phyloP scores from a whole-genome alignment of 2,329 filamentous ascomycete species.

The Ophiostoma sp. region DNA sequence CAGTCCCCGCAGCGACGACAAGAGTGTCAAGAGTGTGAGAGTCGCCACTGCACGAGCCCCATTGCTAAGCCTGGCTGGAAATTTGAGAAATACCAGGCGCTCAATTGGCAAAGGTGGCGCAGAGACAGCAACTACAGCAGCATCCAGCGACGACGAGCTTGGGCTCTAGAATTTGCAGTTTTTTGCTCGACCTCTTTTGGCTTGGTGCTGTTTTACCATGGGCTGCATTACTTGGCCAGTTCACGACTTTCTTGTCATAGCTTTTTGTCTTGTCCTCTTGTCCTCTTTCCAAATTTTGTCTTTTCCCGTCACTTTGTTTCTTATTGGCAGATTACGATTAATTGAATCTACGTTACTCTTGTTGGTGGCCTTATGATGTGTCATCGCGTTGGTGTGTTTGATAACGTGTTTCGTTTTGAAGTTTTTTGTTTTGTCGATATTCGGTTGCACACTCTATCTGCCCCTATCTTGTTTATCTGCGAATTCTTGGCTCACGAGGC shows the following conservation, averaged over 20 bases:
- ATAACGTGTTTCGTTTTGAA: neutral
- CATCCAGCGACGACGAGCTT: conserved; percentile 13
- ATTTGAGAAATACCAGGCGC: neutral
- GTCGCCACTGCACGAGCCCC: neutral
- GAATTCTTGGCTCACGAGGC: neutral
- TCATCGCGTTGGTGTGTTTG: neutral
- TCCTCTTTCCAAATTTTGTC: neutral
- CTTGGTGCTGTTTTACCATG: neutral
- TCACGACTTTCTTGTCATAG: neutral
- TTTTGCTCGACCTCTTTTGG: neutral
- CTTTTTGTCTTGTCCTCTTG: neutral
- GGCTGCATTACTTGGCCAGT: neutral
- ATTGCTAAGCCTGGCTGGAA: neutral
- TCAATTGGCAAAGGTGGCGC: neutral
- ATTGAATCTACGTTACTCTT: neutral
- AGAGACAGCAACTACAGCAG: neutral
- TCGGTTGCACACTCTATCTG: neutral
- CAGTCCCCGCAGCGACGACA: neutral
- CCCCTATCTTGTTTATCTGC: neutral
- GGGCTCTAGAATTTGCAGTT: neutral
- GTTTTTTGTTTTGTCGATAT: neutral
- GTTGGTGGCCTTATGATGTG: neutral
- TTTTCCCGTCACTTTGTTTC: neutral
- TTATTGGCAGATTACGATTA: neutral
- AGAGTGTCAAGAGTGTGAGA: neutral